Evolutionary conservation across 768 basidiomycete genomes (phyloP).

Genomic region (Lenzites betulinus): DNA sequence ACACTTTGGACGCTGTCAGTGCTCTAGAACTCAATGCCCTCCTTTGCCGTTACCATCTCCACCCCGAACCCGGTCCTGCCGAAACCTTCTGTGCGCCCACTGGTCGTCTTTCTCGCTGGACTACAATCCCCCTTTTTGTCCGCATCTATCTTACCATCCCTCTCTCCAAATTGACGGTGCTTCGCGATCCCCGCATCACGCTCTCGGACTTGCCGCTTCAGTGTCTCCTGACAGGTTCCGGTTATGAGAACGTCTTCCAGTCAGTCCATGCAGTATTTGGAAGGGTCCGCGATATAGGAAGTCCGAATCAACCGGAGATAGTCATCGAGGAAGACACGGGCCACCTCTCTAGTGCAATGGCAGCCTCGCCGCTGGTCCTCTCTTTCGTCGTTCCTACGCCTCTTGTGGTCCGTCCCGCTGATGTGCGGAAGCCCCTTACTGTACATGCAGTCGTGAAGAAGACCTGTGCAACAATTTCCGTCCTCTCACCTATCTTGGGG

Average conservation of each 20-base stretch:
- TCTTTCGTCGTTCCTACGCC: conserved; percentile 30
- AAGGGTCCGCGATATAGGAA: not conserved
- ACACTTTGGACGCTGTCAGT: not conserved
- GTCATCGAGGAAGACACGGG: conserved; percentile 11
- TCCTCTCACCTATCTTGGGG: conserved; percentile 34
- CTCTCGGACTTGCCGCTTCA: conserved; percentile 29
- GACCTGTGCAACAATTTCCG: not conserved
- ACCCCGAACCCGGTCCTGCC: not conserved
- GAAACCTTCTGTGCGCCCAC: not conserved
- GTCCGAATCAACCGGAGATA: not conserved
- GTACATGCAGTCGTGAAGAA: not conserved
- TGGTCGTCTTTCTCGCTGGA: conserved; percentile 16
- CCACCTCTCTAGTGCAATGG: not conserved
- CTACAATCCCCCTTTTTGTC: conserved; percentile 36
- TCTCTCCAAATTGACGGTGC: conserved; percentile 25
- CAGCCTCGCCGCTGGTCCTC: conserved; percentile 3
- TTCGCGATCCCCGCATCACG: conserved; percentile 27
- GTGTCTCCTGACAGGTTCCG: conserved; percentile 17
- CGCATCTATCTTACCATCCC: conserved; percentile 39
- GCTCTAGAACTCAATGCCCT: not conserved
- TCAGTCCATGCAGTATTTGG: not conserved
- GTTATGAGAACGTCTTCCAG: conserved; percentile 29
- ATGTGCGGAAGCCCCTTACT: not conserved
- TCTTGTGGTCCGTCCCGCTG: conserved; percentile 12
- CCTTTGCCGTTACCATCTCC: not conserved